Evolutionary conservation across 108 stramenopile genomes (phyloP), one percentile per base, ranked within the genome.

Genomic region (Craspedostauros australis): DNA sequence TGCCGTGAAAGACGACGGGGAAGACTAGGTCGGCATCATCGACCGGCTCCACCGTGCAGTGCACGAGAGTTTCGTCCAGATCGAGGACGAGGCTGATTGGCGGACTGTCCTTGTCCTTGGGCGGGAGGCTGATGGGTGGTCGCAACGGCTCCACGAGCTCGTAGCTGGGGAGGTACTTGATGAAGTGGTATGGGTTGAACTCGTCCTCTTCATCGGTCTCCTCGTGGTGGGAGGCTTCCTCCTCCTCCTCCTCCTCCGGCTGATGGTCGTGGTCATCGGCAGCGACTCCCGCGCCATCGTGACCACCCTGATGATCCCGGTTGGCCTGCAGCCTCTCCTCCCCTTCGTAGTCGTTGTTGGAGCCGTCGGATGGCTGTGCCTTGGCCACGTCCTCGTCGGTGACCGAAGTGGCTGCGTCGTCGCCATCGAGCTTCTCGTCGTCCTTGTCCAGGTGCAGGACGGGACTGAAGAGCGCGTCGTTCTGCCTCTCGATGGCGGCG

Each of bases 61-160:
- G 98, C 7, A 97, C 96, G 15, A 99, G 68, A 7, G 98, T 99
- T 64, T 99, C 98, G 57, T 99, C 98, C 25, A 99, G 69, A 69
- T 99, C 98, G 24, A 99, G 70, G 15, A 97, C 92, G 11, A 99
- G 78, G 30, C 75, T 68, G 15, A 86, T 76, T 16, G 79, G 75
- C 8, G 70, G 62, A 9, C 66, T 61, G 24, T 50, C 38, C 8
- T 28, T 36, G 40, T 62, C 51, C 50, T 73, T 82, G 1, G 83
- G 70, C 7, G 88, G 84, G 0, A 90, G 64, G 28, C 62, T 33
- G 8, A 73, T 50, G 19, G 61, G 57, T 9, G 85, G 75, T 16
- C 77, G 57, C 23, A 75, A 57, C 8, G 73, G 66, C 16, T 54
- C 51, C 4, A 82, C 74, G 3, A 44, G 14, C 2, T 60, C 50